Evolutionary conservation across 305 asterid species (phyloP).

Genomic region (Solanum hybrid): DNA sequence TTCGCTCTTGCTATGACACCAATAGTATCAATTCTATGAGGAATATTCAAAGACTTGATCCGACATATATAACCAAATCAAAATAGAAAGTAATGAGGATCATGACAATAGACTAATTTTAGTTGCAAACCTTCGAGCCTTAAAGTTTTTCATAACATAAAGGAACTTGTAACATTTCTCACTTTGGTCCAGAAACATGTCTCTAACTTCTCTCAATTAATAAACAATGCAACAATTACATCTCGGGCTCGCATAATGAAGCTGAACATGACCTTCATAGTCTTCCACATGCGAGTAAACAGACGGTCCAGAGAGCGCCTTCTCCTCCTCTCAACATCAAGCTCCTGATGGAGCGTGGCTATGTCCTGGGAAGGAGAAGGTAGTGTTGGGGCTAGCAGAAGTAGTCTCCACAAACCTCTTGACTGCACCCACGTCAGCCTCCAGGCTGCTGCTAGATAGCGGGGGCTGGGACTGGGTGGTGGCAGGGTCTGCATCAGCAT

Average conservation of each 20-base stretch:
- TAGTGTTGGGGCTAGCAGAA: not conserved
- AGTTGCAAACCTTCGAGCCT: constrained; percentile 35
- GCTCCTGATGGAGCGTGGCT: not conserved
- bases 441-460: no score
- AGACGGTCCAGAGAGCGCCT: not conserved
- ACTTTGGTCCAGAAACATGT: constrained; percentile 84
- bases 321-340: not conserved
- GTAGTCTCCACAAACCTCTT: no score
- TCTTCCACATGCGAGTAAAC: not conserved
- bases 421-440: no score
- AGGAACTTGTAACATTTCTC: constrained; percentile 86
- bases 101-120: not conserved
- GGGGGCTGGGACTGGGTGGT: no score
- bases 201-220: constrained; percentile 79
- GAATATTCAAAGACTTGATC: not conserved
- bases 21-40: constrained; percentile 34
- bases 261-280: not conserved
- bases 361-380: not conserved
- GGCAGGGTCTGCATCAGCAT: no score
- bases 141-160: constrained; percentile 87
- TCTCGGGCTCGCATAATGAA: not conserved
- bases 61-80: constrained; percentile 4
- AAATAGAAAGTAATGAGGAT: not conserved
- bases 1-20: not conserved
- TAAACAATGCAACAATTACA: constrained; percentile 45